Evolutionary conservation across 2,329 filamentous ascomycete genomes (phyloP).

Genomic region (Conoideocrella luteorostrata): DNA sequence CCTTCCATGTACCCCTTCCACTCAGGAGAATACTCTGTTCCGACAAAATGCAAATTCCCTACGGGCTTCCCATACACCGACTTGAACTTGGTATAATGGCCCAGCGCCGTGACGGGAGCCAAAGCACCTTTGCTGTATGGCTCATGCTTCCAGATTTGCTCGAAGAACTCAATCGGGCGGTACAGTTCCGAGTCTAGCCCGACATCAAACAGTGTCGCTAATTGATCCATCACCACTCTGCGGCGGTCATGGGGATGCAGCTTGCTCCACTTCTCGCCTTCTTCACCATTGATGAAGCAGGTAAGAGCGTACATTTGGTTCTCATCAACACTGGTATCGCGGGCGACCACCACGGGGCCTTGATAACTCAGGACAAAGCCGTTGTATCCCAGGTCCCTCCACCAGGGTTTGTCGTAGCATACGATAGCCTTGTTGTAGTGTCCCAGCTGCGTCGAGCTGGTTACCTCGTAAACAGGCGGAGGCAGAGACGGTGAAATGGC

Average conservation of each 20-base stretch:
- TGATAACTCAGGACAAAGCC: constrained; percentile 4
- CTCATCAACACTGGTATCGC: constrained; percentile 33
- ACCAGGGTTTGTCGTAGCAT: constrained; percentile 26
- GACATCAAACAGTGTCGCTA: constrained; percentile 10
- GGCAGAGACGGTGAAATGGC: constrained; percentile 40
- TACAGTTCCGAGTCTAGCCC: constrained; percentile 6
- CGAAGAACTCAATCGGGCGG: constrained; percentile 22
- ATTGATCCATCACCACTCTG: neutral
- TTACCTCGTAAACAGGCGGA: constrained; percentile 24
- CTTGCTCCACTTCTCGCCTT: constrained; percentile 29
- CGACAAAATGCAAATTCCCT: constrained; percentile 42
- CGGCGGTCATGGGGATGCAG: constrained; percentile 11
- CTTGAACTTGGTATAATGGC: constrained; percentile 21
- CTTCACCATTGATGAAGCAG: constrained; percentile 34
- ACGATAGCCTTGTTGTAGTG: constrained; percentile 38
- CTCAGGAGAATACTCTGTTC: constrained; percentile 39
- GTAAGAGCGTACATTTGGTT: constrained; percentile 27
- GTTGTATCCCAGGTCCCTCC: constrained; percentile 21
- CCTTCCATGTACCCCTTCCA: constrained; percentile 50
- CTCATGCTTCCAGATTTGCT: constrained; percentile 28
- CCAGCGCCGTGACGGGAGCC: constrained; percentile 25
- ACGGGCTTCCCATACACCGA: constrained; percentile 24
- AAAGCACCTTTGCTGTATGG: constrained; percentile 26
- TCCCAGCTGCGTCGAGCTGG: constrained; percentile 29
- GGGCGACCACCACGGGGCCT: constrained; percentile 32